Evolutionary conservation across 1,284 basidiomycete species (phyloP).

Genomic region (Moniliophthora roreri): DNA sequence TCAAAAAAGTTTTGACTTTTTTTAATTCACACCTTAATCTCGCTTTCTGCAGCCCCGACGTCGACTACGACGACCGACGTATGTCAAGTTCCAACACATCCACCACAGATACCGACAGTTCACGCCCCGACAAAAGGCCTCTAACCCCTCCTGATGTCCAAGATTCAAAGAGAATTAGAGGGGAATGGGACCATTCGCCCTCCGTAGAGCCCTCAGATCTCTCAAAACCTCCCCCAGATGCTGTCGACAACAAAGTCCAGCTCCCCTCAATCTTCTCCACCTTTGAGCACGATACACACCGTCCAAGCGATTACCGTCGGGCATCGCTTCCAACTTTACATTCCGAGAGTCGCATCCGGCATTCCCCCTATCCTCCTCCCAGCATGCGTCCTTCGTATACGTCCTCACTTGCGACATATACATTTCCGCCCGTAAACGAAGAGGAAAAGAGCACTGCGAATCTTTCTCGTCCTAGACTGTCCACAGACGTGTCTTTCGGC

Average conservation of each 20-base stretch:
- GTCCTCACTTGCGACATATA: conserved; percentile 55
- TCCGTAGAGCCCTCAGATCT: background rate
- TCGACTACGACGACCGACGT: conserved; percentile 52
- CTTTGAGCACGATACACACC: conserved; percentile 53
- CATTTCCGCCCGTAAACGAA: conserved; percentile 52
- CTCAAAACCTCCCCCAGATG: background rate
- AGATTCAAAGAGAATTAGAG: conserved; percentile 44
- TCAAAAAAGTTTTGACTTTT: conserved; percentile 19
- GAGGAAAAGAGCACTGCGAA: conserved; percentile 30
- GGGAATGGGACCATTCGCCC: conserved; percentile 15
- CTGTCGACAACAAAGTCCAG: conserved; percentile 55
- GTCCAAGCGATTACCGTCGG: conserved; percentile 56
- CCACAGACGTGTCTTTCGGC: conserved; percentile 50
- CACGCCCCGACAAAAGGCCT: conserved; percentile 57
- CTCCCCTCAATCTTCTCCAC: conserved; percentile 70
- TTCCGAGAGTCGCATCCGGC: conserved; percentile 47
- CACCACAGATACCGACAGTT: conserved; percentile 63
- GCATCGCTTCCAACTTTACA: conserved; percentile 62
- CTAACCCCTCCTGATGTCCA: conserved; percentile 53
- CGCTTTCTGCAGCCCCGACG: conserved; percentile 38
- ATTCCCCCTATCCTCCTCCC: conserved; percentile 50
- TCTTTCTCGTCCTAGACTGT: conserved; percentile 41
- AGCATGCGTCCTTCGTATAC: conserved; percentile 44
- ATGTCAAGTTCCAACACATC: conserved; percentile 65
- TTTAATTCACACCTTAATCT: conserved; percentile 13